Evolutionary conservation across 2,329 filamentous ascomycete species (phyloP).

Genomic region (Exophiala mesophila): DNA sequence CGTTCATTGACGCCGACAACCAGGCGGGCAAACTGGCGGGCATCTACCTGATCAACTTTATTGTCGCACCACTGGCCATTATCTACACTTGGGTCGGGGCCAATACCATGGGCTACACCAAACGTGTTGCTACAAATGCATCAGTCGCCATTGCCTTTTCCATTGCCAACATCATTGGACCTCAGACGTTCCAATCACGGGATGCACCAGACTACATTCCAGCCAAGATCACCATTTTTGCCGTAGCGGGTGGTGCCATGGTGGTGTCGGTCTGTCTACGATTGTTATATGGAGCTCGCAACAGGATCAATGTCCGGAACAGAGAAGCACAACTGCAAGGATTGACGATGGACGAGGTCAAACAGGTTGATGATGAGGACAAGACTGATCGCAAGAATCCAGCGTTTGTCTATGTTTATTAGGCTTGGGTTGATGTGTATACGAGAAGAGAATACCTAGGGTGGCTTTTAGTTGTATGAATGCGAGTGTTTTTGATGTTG

Average conservation of each 20-base stretch:
- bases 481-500: too few species aligned
- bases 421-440: too few species aligned
- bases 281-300: conserved; percentile 3
- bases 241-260: conserved; percentile 27
- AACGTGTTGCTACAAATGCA: conserved; percentile 44
- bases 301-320: conserved; percentile 1
- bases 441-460: too few species aligned
- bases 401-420: conserved; percentile 7
- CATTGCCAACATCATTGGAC: conserved; percentile 42
- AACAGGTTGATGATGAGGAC: background rate
- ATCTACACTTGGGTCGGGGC: conserved; percentile 43
- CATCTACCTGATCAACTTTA: conserved; percentile 43
- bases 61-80: conserved; percentile 39
- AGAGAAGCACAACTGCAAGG: conserved; percentile 4
- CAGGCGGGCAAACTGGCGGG: conserved; percentile 41
- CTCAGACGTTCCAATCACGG: conserved; percentile 40
- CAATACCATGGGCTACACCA: conserved; percentile 47
- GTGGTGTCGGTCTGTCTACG: conserved; percentile 2
- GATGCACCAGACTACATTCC: conserved; percentile 40
- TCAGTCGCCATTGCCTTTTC: conserved; percentile 45
- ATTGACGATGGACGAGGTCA: background rate
- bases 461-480: too few species aligned
- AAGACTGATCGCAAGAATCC: conserved; percentile 6
- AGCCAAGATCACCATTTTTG: conserved; percentile 40
- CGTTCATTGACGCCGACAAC: conserved; percentile 34